Evolutionary conservation across 306 rosid species (phyloP), one percentile per base, ranked within the genome.

Genomic region (Morella rubra): DNA sequence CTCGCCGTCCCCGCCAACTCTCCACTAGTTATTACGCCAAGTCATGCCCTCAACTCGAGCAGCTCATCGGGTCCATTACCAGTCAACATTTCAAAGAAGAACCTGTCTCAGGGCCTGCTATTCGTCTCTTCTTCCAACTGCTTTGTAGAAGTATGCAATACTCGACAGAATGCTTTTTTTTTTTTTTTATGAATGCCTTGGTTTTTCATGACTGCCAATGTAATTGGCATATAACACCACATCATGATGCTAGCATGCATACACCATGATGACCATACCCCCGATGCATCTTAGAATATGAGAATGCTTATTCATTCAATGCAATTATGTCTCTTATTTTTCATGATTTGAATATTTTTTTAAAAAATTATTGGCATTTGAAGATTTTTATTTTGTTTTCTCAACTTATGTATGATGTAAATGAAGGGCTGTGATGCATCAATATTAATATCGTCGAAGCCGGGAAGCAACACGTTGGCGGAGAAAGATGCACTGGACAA

Each of bases 101-200:
- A 50, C 98, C 98, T 0, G 89, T 87, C 76, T 87, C 98, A 18
- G 96, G 80, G 3, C 98, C 98, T 8, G 98, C 98, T 65, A 89
- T 94, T 66, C 92, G 92, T 27, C 98, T 94, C 20, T 87, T 94
- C 85, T 91, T 90, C 86, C 98, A 94, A 94, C 82, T 94, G 98
- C 86, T 90, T 94, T 81, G 96, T 94, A 7, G 93, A 89, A 86
- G 98, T 94, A 87, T 81, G 80, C 42, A 12, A 58, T 74, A 68
- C 70, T 77, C 77, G 68, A 54, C 27, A 65, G 20, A 65, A 61
- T 52, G 65, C 75, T 62, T 55, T 20, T 7, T 32, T 32, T 2
- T 32, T 32, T 32, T 32, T 32, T 32, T 3, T 2, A 32, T 32
- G 20, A 69, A 61, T 47, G 15, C 15, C 55, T 40, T 74, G 77